Conservation (phyloP, 192 early-diverging fungal genomes). For the Cetraspora pellucida region DNA sequence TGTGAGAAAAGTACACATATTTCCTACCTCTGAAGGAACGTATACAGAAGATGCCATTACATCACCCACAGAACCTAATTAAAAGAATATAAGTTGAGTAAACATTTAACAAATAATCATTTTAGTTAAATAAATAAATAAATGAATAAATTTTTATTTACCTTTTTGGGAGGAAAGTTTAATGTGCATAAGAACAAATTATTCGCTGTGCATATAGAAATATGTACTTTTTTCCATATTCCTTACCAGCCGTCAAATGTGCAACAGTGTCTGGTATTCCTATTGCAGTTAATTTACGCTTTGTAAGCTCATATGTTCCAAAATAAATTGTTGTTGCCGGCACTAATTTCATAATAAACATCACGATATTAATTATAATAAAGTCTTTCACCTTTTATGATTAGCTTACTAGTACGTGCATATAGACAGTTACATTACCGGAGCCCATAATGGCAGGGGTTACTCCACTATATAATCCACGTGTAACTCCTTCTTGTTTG, state of each 20-base stretch:
- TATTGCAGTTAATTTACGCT: constrained; percentile 52
- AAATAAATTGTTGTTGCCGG: constrained; percentile 61
- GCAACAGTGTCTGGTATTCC: constrained; percentile 53
- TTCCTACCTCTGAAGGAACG: constrained; percentile 59
- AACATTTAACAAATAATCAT: too few relatives aligned
- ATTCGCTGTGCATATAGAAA: too few relatives aligned
- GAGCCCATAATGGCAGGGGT: constrained; percentile 60
- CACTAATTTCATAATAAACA: constrained; percentile 36
- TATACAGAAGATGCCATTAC: constrained; percentile 59
- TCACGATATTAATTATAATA: neutral
- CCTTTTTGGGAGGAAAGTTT: too few relatives aligned
- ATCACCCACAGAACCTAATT: constrained; percentile 54
- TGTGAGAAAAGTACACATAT: neutral
- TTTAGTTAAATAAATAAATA: too few relatives aligned
- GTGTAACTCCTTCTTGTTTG: constrained; percentile 54
- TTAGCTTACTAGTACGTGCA: neutral
- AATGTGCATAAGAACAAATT: too few relatives aligned
- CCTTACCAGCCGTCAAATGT: constrained; percentile 54
- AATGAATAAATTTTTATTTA: too few relatives aligned
- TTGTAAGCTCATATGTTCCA: constrained; percentile 60
- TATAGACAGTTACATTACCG: constrained; percentile 20
- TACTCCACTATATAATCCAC: constrained; percentile 58
- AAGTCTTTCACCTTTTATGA: neutral
- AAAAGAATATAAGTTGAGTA: neutral
- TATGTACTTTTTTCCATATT: neutral